Evolutionary conservation across 2,329 filamentous ascomycete species (phyloP), one percentile per base, ranked within the genome.

Genomic region (Xylaria sp.): DNA sequence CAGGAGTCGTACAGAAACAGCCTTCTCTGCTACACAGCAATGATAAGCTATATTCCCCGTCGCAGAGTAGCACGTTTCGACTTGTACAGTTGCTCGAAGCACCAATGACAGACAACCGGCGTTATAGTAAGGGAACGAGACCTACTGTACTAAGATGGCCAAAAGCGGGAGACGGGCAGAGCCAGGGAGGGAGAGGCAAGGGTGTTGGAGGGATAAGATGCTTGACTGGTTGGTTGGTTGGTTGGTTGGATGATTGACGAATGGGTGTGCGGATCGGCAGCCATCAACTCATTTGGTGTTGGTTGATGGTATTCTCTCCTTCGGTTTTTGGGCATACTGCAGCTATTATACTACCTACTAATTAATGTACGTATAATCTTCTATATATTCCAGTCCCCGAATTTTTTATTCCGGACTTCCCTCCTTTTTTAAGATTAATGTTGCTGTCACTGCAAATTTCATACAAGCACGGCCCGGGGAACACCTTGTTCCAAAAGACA

Each of bases 191-290:
- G 73, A 36, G 39, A 36, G 25, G 70, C 62, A 61, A 72, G 71
- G 72, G 66, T 59, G 62, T 70, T 56, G n/a, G 46, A 48, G 23
- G n/a, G 46, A 49, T 23, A 31, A 54, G 28, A 46, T 57, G 62
- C 62, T 68, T 62, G 69, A 74, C 76, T 74, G 75, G 77, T 77
- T 73, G 73, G 41, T 18, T 51, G 25, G 20, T 66, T 64, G 55
- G 63, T 66, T 39, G 49, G 63, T 28, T 39, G 41, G 18, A 20
- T 18, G 7, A 36, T 36, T 36, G 33, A 36, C 33, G 10, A 36
- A 10, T 36, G 33, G 33, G 33, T 36, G 33, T 8, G 33, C 33
- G 33, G 33, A 36, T 36, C 33, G 33, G 10, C 33, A 36, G 10
- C 28, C 28, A 28, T 28, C 28, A 28, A 28, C 28, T 28, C 28